phyloP scores from a whole-genome alignment of 2,329 filamentous ascomycete species.

The Pyricularia sp. region DNA sequence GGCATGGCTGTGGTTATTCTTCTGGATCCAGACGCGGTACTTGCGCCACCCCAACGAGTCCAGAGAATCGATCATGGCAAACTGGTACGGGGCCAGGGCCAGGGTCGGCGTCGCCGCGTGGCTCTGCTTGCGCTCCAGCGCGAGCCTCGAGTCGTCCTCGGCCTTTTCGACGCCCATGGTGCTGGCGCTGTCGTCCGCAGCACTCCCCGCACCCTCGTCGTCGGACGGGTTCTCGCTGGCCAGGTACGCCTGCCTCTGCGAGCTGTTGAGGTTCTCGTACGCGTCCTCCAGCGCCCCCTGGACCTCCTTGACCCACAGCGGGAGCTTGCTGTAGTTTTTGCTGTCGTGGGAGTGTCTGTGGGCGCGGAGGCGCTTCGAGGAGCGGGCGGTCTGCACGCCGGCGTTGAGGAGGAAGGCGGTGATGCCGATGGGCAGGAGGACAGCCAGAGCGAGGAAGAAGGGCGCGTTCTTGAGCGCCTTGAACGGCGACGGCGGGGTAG shows the following conservation, averaged over 20 bases:
- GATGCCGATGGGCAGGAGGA: constrained; percentile 77
- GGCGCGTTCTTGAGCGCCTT: constrained; percentile 28
- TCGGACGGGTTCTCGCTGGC: constrained; percentile 41
- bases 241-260: constrained; percentile 64
- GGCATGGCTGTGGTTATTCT: constrained; percentile 73
- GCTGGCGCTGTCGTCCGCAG: constrained; percentile 9
- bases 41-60: constrained; percentile 58
- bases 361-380: constrained; percentile 62
- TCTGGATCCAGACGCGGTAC: constrained; percentile 65
- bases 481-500: background rate
- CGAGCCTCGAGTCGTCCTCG: constrained; percentile 27
- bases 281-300: constrained; percentile 68
- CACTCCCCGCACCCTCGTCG: constrained; percentile 7
- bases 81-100: constrained; percentile 71
- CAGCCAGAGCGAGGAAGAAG: constrained; percentile 41
- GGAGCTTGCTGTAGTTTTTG: constrained; percentile 59
- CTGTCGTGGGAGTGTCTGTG: constrained; percentile 67
- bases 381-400: constrained; percentile 66
- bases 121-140: constrained; percentile 27
- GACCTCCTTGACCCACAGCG: constrained; percentile 66
- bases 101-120: constrained; percentile 54
- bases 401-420: constrained; percentile 57
- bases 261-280: constrained; percentile 62
- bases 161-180: constrained; percentile 19
- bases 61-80: constrained; percentile 72